Evolutionary conservation across 306 rosid species (phyloP), one percentile per base, ranked within the genome.

Genomic region (Malus asiatica): DNA sequence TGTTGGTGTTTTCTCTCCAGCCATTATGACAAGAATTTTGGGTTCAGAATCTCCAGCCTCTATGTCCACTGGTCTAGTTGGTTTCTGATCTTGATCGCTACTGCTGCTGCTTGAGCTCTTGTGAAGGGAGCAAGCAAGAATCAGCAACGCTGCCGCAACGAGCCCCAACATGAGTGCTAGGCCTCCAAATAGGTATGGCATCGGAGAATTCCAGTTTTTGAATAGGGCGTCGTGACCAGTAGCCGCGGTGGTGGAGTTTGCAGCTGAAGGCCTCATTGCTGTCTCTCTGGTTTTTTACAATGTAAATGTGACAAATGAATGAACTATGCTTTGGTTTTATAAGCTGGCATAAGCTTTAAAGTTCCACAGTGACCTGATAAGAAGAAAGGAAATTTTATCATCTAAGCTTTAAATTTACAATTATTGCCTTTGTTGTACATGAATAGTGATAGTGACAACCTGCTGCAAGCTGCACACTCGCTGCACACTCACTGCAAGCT

Each of bases 1-100:
- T 7, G 97, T 85, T 27, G 98, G 96, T 46, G 72, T 88, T 8
- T 55, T 77, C 38, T 90, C 96, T 65, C 98, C 98, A 1, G 97
- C 89, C 97, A 94, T 90, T 29, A 91, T 84, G 16, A 91, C 97
- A 69, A 90, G 89, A 48, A 90, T 77, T 75, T 84, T 81, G 4
- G 91, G 85, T 71, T 86, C 87, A 1, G 77, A 73, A 74, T 52
- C 40, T 38, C 15, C 71, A 6, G 20, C 42, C 46, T 48, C 82
- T 66, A 48, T 51, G 40, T 73, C 64, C 72, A n/a, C 76, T 63
- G 51, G 58, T 76, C 29, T 76, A 20, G 59, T 44, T 60, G 80
- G 30, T 52, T 79, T 71, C 74, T 75, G 76, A 15, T 89, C 87
- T 11, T 77, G 81, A 22, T 71, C 68, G n/a, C 6, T 10, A 2